Evolutionary conservation across 768 basidiomycete genomes (phyloP).

Genomic region (Kwoniella botswanensis): DNA sequence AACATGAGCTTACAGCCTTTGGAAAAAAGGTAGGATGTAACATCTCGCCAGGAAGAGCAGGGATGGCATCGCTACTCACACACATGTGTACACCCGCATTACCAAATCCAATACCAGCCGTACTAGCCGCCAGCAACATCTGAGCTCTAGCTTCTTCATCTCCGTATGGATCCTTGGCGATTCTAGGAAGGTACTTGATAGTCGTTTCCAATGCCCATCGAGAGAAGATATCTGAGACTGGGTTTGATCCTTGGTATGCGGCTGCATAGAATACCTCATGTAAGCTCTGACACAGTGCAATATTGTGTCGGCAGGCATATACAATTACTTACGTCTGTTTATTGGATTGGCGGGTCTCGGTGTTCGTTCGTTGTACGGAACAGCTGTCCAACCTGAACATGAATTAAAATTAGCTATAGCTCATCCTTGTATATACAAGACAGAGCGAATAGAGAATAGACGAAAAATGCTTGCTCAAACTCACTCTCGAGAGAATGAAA

Average conservation of each 20-base stretch:
- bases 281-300: not conserved
- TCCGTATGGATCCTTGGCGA: slow-evolving; percentile 72
- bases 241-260: slow-evolving; percentile 53
- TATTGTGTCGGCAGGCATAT: too few species aligned
- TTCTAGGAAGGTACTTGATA: slow-evolving; percentile 83
- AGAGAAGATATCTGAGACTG: slow-evolving; percentile 91
- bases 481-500: slow-evolving; percentile 94
- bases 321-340: slow-evolving; percentile 66
- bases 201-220: slow-evolving; percentile 87
- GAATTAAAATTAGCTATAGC: not conserved
- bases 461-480: slow-evolving; percentile 37
- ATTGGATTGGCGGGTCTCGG: slow-evolving; percentile 91
- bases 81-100: slow-evolving; percentile 55
- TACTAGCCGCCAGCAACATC: slow-evolving; percentile 94
- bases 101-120: slow-evolving; percentile 81
- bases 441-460: too few species aligned
- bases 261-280: slow-evolving; percentile 24
- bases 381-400: slow-evolving; percentile 33
- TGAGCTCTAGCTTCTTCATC: slow-evolving; percentile 83
- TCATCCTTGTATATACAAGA: too few species aligned
- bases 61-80: slow-evolving; percentile 60
- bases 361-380: slow-evolving; percentile 78
- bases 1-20: not conserved
- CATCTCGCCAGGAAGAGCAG: too few species aligned
- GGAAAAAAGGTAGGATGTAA: too few species aligned